These are phyloP conservation scores for Chalciporus pseudorubinellus DNA, from an alignment of 768 basidiomycete genomes.

Conservation along the genomic window DNA sequence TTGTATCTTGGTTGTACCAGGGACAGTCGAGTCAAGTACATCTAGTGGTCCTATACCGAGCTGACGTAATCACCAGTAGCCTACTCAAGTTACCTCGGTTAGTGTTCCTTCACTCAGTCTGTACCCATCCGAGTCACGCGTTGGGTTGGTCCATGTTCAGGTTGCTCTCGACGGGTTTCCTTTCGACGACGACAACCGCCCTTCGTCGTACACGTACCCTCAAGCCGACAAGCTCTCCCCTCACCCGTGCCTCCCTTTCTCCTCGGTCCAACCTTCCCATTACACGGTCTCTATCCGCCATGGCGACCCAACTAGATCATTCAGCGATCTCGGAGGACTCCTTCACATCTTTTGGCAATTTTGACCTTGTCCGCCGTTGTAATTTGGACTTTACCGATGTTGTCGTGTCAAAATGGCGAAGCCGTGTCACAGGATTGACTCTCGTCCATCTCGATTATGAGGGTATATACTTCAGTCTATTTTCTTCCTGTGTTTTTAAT, in stretches of 20 bases:
- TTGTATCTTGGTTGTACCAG: too few species aligned
- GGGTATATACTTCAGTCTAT: slow-evolving; percentile 43
- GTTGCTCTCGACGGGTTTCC: slow-evolving; percentile 27
- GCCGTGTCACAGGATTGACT: slow-evolving; percentile 80
- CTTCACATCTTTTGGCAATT: slow-evolving; percentile 61
- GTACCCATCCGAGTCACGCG: too few species aligned
- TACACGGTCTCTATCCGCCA: slow-evolving; percentile 25
- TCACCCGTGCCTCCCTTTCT: not conserved
- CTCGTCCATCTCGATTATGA: slow-evolving; percentile 91
- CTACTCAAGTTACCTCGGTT: too few species aligned
- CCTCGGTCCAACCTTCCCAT: not conserved
- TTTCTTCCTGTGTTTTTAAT: slow-evolving; percentile 15
- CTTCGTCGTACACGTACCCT: slow-evolving; percentile 11
- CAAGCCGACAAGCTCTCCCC: not conserved
- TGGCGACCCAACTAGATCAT: slow-evolving; percentile 26
- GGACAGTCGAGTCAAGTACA: too few species aligned
- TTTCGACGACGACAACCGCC: slow-evolving; percentile 12
- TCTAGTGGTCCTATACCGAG: too few species aligned
- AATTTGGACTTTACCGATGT: slow-evolving; percentile 79
- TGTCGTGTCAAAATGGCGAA: slow-evolving; percentile 83
- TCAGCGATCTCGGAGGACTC: slow-evolving; percentile 12
- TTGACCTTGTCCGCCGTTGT: slow-evolving; percentile 75
- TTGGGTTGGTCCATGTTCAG: slow-evolving; percentile 18
- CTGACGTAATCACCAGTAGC: slow-evolving; percentile 18
- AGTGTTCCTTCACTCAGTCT: too few species aligned